Percentiles rank a stretch among this genome's conserved stretches.
phyloP scores from a whole-genome alignment of 2,329 filamentous ascomycete species.

The Pseudogymnoascus destructans region DNA sequence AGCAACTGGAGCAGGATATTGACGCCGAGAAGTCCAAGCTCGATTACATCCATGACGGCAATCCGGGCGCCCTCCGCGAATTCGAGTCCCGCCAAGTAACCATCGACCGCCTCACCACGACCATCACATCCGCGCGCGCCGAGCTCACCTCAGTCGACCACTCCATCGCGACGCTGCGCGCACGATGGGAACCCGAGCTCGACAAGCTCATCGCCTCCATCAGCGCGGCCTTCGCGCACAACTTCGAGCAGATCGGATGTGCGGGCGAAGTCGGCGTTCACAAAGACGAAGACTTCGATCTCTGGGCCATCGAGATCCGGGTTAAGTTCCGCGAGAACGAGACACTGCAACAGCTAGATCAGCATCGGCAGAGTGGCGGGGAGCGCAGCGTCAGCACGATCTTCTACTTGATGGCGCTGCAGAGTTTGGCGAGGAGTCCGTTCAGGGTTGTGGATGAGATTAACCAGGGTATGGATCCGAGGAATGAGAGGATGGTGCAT shows the following conservation, averaged over 20 bases:
- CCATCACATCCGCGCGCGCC: slow-evolving; percentile 40
- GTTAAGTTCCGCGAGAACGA: slow-evolving; percentile 89
- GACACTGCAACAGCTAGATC: slow-evolving; percentile 69
- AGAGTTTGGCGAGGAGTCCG: slow-evolving; percentile 82
- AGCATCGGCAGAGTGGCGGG: slow-evolving; percentile 89
- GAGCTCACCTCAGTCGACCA: slow-evolving; percentile 41
- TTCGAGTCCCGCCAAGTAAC: slow-evolving; percentile 60
- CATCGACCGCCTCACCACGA: slow-evolving; percentile 52
- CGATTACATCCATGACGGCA: slow-evolving; percentile 66
- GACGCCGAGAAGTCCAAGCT: slow-evolving; percentile 61
- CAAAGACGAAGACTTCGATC: slow-evolving; percentile 87
- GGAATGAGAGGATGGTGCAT: slow-evolving; percentile 96
- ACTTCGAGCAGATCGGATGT: slow-evolving; percentile 88
- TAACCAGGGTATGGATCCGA: slow-evolving; percentile 98
- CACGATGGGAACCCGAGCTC: slow-evolving; percentile 70
- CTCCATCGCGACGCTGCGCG: slow-evolving; percentile 53
- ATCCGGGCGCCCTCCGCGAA: slow-evolving; percentile 61
- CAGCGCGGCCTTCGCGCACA: slow-evolving; percentile 81
- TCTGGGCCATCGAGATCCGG: slow-evolving; percentile 86
- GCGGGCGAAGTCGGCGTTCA: slow-evolving; percentile 79
- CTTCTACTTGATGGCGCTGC: slow-evolving; percentile 97
- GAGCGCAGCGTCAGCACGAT: slow-evolving; percentile 95
- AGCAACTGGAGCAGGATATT: slow-evolving; percentile 61
- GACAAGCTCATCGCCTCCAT: slow-evolving; percentile 69
- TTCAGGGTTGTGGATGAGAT: slow-evolving; percentile 99